Evolutionary conservation across 23 red algal genomes (phyloP).

Genomic region (Agarophyton chilense): DNA sequence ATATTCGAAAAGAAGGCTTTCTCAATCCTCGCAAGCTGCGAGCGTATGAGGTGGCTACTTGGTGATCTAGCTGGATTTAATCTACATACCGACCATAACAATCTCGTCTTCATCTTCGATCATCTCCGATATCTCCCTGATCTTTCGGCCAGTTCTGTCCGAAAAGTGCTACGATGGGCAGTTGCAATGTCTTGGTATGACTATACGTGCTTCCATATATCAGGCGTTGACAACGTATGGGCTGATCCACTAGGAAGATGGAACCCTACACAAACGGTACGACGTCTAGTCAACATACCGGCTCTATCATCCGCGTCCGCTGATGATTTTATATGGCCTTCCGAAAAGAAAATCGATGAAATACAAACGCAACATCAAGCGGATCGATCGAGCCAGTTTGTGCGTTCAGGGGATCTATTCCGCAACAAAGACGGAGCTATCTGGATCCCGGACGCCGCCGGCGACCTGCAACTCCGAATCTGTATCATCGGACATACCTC

Average conservation of each 20-base stretch:
- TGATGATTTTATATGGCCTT: not conserved
- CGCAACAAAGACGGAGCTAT: not conserved
- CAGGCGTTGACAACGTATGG: not conserved
- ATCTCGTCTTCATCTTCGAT: not conserved
- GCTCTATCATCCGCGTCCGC: not conserved
- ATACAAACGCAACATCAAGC: no score
- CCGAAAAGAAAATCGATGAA: not conserved
- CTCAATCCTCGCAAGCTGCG: not conserved
- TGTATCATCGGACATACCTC: not conserved
- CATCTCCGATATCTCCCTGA: not conserved
- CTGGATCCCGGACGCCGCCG: slow-evolving; percentile 6
- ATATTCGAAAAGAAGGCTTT: not conserved
- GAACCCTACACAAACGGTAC: not conserved
- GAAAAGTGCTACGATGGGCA: slow-evolving; percentile 10
- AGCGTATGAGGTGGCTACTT: not conserved
- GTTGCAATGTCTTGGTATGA: not conserved
- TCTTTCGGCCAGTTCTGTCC: not conserved
- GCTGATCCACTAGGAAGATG: not conserved
- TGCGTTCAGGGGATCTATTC: no score
- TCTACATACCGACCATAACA: slow-evolving; percentile 26
- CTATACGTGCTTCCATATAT: not conserved
- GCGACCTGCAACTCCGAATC: slow-evolving; percentile 4
- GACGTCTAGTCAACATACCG: not conserved
- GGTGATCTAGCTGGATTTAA: not conserved
- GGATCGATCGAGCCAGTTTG: not conserved